Conservation (phyloP, 2,329 filamentous ascomycete species). For the Alternaria triticimaculans region DNA sequence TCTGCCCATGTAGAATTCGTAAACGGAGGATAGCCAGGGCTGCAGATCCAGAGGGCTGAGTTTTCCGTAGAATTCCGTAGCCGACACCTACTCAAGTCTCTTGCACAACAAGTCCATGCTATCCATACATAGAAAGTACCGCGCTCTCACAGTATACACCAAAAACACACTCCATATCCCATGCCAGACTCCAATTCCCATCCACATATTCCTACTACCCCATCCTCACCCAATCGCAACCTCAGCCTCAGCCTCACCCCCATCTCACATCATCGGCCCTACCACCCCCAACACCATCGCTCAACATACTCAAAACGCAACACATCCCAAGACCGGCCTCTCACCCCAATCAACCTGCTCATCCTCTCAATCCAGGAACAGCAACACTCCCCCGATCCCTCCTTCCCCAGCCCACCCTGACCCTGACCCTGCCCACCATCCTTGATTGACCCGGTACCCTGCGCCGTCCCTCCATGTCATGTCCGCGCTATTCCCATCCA, state of each 20-base stretch:
- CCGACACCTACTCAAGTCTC: background rate
- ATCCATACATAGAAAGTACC: background rate
- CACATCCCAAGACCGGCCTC: background rate
- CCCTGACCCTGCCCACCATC: background rate
- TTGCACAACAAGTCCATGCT: background rate
- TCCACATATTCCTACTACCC: background rate
- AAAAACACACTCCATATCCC: background rate
- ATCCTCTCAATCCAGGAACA: background rate
- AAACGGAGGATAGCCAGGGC: too few species aligned
- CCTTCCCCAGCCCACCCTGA: background rate
- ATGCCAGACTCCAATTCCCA: background rate
- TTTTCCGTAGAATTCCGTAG: background rate
- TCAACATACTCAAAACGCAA: background rate
- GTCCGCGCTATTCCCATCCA: background rate
- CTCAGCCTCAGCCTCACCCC: background rate
- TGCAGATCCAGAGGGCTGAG: background rate
- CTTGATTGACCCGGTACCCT: background rate
- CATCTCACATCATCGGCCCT: background rate
- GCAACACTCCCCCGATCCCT: background rate
- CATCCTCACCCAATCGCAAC: background rate
- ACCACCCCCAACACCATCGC: background rate
- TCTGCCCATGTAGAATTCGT: background rate
- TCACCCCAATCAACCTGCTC: background rate
- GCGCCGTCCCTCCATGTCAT: background rate
- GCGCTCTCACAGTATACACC: background rate